Evolutionary conservation across 768 basidiomycete genomes (phyloP).

Genomic region (Fomitopsis serialis): DNA sequence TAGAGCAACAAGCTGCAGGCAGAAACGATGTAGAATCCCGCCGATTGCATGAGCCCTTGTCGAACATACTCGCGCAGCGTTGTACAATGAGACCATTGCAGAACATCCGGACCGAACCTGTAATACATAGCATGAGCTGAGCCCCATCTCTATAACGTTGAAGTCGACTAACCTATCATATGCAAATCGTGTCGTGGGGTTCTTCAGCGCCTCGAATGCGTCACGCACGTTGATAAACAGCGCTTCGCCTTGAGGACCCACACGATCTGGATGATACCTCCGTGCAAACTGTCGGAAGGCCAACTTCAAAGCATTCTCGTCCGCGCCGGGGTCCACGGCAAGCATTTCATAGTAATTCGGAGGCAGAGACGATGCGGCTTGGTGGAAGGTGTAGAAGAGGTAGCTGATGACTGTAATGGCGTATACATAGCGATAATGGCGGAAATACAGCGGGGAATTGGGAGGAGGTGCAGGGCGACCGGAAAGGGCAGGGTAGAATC

Average conservation of each 20-base stretch:
- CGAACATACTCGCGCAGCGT: constrained; percentile 66
- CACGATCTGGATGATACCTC: constrained; percentile 72
- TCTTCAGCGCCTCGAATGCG: constrained; percentile 73
- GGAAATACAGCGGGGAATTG: constrained; percentile 40
- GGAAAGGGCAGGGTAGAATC: constrained; percentile 25
- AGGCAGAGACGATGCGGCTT: constrained; percentile 49
- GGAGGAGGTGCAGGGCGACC: constrained; percentile 32
- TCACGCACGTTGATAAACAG: constrained; percentile 68
- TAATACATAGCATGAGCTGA: no score
- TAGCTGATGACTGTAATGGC: constrained; percentile 60
- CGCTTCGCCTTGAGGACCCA: constrained; percentile 51
- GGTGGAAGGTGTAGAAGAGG: constrained; percentile 58
- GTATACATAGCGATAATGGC: constrained; percentile 62
- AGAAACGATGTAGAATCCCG: constrained; percentile 64
- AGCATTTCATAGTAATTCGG: constrained; percentile 81
- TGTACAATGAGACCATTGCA: constrained; percentile 62
- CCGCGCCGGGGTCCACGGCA: constrained; percentile 53
- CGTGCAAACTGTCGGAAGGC: constrained; percentile 76
- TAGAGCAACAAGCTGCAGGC: constrained; percentile 53
- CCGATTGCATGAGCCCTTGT: constrained; percentile 55
- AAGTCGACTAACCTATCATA: constrained; percentile 69
- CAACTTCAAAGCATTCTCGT: constrained; percentile 60
- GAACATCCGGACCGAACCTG: constrained; percentile 75
- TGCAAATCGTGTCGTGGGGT: constrained; percentile 75
- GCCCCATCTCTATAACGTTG: neutral